Percentiles rank a stretch among this genome's conserved stretches.
These are phyloP conservation scores for Myriosclerotinia duriaeana DNA, from an alignment of 2,329 filamentous ascomycete genomes.

Conservation along the genomic window DNA sequence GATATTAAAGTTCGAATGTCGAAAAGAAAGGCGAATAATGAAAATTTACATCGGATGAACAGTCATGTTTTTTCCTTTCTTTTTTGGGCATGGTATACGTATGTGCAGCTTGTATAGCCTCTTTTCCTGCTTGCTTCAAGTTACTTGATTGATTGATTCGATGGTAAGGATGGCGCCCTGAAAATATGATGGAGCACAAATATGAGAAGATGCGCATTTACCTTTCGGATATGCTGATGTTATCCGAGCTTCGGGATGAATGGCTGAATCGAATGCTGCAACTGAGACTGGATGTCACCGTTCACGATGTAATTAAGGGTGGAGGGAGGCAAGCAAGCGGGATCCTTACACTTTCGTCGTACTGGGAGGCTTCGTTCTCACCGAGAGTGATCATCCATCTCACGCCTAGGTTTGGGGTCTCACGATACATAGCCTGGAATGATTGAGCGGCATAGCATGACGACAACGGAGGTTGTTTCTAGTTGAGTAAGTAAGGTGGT, in stretches of 20 bases:
- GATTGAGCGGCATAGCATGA: not conserved
- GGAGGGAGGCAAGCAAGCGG: not conserved
- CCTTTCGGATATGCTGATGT: conserved; percentile 16
- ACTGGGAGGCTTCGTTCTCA: conserved; percentile 13
- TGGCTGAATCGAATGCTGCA: conserved; percentile 9
- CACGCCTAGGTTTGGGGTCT: conserved; percentile 2
- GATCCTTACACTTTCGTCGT: conserved; percentile 10
- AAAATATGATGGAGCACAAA: not conserved
- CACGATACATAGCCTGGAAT: conserved; percentile 5
- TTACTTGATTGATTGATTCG: not conserved
- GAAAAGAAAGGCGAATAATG: not conserved
- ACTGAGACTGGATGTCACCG: conserved; percentile 3
- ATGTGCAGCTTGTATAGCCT: not conserved
- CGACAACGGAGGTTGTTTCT: not conserved
- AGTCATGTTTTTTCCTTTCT: not conserved
- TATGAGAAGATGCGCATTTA: not conserved
- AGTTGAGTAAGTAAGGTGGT: not conserved
- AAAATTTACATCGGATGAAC: conserved; percentile 14
- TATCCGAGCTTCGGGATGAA: conserved; percentile 4
- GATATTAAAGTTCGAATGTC: not conserved
- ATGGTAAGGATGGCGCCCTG: conserved; percentile 13
- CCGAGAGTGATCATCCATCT: conserved; percentile 10
- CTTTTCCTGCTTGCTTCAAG: not conserved
- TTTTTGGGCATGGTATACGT: not conserved
- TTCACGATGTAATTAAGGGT: not conserved